phyloP scores from a whole-genome alignment of 73 alveolate species.

The Uronychia binucleata region DNA sequence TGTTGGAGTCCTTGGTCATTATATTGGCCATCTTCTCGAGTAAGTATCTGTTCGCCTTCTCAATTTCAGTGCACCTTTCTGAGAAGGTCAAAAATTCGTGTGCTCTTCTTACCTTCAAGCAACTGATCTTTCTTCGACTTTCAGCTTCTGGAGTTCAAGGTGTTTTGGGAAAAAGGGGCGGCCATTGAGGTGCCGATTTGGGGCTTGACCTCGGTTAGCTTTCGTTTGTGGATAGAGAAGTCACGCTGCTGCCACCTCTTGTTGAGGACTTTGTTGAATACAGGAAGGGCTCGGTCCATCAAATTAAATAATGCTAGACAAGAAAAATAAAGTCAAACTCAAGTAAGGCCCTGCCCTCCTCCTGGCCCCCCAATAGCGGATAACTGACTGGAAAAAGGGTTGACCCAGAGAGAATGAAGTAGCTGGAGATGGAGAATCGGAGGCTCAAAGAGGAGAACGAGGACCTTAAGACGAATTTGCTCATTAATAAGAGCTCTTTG shows the following conservation, averaged over 20 bases:
- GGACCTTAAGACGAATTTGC: neutral
- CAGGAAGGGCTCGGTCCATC: slow-evolving; percentile 60
- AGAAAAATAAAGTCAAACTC: neutral
- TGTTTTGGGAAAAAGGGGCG: slow-evolving; percentile 13
- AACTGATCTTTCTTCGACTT: slow-evolving; percentile 34
- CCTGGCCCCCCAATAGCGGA: neutral
- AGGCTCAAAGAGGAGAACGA: neutral
- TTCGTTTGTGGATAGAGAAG: slow-evolving; percentile 12
- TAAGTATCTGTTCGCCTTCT: slow-evolving; percentile 38
- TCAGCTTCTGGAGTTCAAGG: too few species aligned
- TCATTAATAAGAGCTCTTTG: neutral
- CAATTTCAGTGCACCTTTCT: slow-evolving; percentile 57
- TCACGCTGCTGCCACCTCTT: slow-evolving; percentile 35
- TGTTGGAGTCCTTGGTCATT: slow-evolving; percentile 7
- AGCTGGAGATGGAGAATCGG: neutral
- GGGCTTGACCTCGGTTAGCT: slow-evolving; percentile 17
- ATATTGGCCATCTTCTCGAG: slow-evolving; percentile 49
- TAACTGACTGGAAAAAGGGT: neutral
- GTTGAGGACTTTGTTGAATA: slow-evolving; percentile 29
- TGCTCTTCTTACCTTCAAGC: slow-evolving; percentile 19
- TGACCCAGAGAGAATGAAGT: neutral
- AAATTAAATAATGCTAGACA: neutral
- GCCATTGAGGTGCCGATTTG: slow-evolving; percentile 11
- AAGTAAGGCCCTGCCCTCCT: neutral
- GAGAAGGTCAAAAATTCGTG: neutral